Evolutionary conservation across 495 filamentous ascomycete species (phyloP).

Genomic region (Filosporella fistucella): DNA sequence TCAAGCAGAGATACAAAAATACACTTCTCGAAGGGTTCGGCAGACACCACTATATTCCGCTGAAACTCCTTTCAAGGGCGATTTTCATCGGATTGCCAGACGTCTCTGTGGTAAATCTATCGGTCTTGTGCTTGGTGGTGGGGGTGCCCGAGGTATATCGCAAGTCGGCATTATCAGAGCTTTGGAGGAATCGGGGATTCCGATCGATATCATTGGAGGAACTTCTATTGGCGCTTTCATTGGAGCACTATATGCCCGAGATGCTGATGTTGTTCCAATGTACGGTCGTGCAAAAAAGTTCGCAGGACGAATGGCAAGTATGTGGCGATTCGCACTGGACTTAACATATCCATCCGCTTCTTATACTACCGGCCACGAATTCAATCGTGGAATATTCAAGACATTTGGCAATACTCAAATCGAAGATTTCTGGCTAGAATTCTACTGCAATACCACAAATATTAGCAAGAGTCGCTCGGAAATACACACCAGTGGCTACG

Average conservation of each 20-base stretch:
- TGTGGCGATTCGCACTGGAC: conserved; percentile 96
- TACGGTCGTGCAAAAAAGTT: conserved; percentile 97
- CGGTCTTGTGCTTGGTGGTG: conserved; percentile 88
- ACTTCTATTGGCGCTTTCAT: conserved; percentile 99
- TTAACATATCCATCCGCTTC: conserved; percentile 91
- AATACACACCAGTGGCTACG: conserved; percentile 91
- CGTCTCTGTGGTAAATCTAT: conserved; percentile 92
- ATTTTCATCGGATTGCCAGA: conserved; percentile 90
- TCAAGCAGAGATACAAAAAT: conserved; percentile 96
- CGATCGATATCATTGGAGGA: conserved; percentile 92
- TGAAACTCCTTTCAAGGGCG: conserved; percentile 89
- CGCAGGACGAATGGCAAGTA: conserved; percentile 90
- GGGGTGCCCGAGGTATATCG: conserved; percentile 84
- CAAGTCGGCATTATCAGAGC: conserved; percentile 93
- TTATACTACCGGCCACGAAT: conserved; percentile 97
- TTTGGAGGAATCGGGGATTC: conserved; percentile 93
- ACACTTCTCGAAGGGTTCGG: conserved; percentile 79
- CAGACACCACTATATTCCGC: conserved; percentile 87
- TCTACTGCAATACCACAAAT: conserved; percentile 98
- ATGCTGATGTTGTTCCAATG: conserved; percentile 95
- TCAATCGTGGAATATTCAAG: conserved; percentile 99
- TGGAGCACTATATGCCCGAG: conserved; percentile 89
- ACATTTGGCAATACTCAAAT: conserved; percentile 95
- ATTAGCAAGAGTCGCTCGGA: conserved; percentile 86
- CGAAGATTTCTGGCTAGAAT: conserved; percentile 98